Conservation (phyloP, 1,284 basidiomycete genomes). For the Mycena citricolor region DNA sequence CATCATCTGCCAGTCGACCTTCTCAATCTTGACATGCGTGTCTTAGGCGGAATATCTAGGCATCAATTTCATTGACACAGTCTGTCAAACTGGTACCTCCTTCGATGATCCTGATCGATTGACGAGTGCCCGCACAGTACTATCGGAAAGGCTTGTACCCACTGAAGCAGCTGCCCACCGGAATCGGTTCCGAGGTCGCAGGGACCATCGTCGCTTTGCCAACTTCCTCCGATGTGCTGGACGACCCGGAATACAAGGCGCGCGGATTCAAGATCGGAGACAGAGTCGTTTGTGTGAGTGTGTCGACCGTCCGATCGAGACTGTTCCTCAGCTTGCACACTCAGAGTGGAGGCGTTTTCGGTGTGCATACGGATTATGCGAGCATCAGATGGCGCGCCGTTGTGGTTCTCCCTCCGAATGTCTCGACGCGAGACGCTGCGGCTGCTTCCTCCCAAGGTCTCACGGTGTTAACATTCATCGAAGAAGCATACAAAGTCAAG, state of each 20-base stretch:
- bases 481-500: conserved; percentile 83
- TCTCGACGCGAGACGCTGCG: conserved; percentile 68
- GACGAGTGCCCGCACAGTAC: too few relatives aligned
- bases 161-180: conserved; percentile 60
- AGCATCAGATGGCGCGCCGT: conserved; percentile 63
- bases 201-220: conserved; percentile 77
- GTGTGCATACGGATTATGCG: conserved; percentile 75
- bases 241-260: conserved; percentile 56
- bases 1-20: too few relatives aligned
- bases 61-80: too few relatives aligned
- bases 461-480: conserved; percentile 77
- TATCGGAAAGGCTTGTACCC: conserved; percentile 65
- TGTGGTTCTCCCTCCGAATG: conserved; percentile 54
- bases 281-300: conserved; percentile 60
- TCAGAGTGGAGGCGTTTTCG: conserved; percentile 45
- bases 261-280: conserved; percentile 58
- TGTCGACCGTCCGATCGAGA: too few relatives aligned
- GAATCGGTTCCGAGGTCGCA: conserved; percentile 76
- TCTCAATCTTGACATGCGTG: too few relatives aligned
- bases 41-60: too few relatives aligned
- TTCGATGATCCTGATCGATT: too few relatives aligned
- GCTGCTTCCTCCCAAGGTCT: conserved; percentile 73
- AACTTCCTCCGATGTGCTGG: conserved; percentile 50
- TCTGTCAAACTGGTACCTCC: too few relatives aligned
- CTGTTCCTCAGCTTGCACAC: too few relatives aligned